Evolutionary conservation across 345 rosid species (phyloP).

Genomic region (Combretum micranthum): DNA sequence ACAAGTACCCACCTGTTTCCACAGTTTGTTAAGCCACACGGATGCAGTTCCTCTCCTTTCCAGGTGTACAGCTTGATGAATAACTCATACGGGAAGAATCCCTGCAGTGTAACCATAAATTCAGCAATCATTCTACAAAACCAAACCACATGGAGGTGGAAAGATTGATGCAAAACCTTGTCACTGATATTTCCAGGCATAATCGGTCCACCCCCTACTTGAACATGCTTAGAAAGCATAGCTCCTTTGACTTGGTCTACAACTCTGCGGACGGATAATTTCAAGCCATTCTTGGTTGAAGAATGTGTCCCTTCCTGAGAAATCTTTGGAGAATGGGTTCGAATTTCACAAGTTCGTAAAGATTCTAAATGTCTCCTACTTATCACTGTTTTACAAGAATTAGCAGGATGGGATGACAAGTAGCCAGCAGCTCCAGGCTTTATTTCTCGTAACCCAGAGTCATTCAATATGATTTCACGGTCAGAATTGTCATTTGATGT

Average conservation of each 20-base stretch:
- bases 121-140: neutral
- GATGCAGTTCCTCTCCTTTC: constrained; percentile 62
- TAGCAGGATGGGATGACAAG: constrained; percentile 3
- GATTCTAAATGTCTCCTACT: constrained; percentile 6
- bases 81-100: constrained; percentile 59
- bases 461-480: constrained; percentile 56
- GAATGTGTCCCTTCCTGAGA: constrained; percentile 11
- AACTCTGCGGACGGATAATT: constrained; percentile 33
- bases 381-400: neutral
- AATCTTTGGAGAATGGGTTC: constrained; percentile 2
- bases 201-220: constrained; percentile 2
- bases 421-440: neutral
- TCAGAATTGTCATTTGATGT: constrained; percentile 68
- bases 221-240: constrained; percentile 13
- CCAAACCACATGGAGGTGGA: neutral
- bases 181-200: constrained; percentile 22
- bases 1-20: constrained; percentile 68
- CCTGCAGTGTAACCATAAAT: constrained; percentile 32
- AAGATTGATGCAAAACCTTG: constrained; percentile 28
- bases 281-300: constrained; percentile 28
- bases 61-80: constrained; percentile 63
- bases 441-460: constrained; percentile 3
- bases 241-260: constrained; percentile 39
- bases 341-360: constrained; percentile 10
- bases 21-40: constrained; percentile 82